Evolutionary conservation across 805 yeast genomes (phyloP).

Genomic region (Candida sonorensis): DNA sequence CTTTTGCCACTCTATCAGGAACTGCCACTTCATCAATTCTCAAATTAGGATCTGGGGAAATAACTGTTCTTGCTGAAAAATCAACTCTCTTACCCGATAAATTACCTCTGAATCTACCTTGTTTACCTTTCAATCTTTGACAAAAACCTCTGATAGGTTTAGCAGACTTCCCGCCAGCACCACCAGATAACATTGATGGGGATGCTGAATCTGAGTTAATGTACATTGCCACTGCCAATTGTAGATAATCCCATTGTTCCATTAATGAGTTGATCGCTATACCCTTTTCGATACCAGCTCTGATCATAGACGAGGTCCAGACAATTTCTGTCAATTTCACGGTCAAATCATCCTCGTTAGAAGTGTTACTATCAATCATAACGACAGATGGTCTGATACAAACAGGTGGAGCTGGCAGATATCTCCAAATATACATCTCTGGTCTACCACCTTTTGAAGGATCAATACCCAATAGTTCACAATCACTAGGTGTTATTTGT

Average conservation of each 20-base stretch:
- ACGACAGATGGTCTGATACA: conserved; percentile 96
- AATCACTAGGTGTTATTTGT: conserved; percentile 78
- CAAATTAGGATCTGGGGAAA: conserved; percentile 96
- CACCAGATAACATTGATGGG: conserved; percentile 69
- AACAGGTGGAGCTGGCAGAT: conserved; percentile 97
- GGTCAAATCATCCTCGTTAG: conserved; percentile 96
- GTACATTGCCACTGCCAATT: conserved; percentile 93
- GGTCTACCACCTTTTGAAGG: conserved; percentile 87
- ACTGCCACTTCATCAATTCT: conserved; percentile 97
- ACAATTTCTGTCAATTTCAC: conserved; percentile 94
- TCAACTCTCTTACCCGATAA: conserved; percentile 98
- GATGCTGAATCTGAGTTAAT: conserved; percentile 92
- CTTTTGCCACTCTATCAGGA: conserved; percentile 94
- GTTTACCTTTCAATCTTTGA: conserved; percentile 96
- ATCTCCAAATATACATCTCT: conserved; percentile 94
- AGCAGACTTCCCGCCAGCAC: conserved; percentile 45
- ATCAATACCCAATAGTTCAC: conserved; percentile 89
- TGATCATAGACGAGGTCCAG: conserved; percentile 90
- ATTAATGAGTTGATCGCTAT: conserved; percentile 85
- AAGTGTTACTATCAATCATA: conserved; percentile 82
- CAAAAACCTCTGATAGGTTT: conserved; percentile 93
- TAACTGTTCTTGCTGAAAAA: conserved; percentile 96
- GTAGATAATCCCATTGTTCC: conserved; percentile 99
- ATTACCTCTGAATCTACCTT: conserved; percentile 98
- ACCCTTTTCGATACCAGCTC: conserved; percentile 94